These are phyloP conservation scores for Aspergillus sp. DNA, from an alignment of 2,329 filamentous ascomycete genomes.

Conservation along the genomic window DNA sequence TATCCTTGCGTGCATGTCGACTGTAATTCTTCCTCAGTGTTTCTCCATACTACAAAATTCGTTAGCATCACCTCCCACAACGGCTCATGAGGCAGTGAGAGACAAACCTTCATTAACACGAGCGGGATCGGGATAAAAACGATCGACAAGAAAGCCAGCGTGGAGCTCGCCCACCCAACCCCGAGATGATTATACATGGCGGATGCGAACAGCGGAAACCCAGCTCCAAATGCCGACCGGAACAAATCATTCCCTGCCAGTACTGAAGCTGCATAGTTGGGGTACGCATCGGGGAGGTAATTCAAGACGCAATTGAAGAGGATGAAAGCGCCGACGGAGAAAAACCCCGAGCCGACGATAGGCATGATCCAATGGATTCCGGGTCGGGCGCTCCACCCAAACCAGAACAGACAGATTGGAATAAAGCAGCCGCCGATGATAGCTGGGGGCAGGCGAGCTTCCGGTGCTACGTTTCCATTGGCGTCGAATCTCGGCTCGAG, in stretches of 20 bases:
- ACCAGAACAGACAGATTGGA: slow-evolving; percentile 65
- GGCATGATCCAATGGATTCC: slow-evolving; percentile 63
- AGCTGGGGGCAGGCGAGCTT: slow-evolving; percentile 59
- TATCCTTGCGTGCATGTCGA: too few relatives aligned
- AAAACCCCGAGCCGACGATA: slow-evolving; percentile 61
- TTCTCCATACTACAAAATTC: too few relatives aligned
- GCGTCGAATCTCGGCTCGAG: not conserved
- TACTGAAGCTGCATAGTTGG: slow-evolving; percentile 66
- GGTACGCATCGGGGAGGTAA: slow-evolving; percentile 71
- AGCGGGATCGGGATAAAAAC: too few relatives aligned
- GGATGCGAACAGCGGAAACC: slow-evolving; percentile 23
- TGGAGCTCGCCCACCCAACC: slow-evolving; percentile 1
- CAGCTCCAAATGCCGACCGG: slow-evolving; percentile 54
- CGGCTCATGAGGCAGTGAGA: too few relatives aligned
- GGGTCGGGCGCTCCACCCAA: slow-evolving; percentile 63
- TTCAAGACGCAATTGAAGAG: slow-evolving; percentile 72
- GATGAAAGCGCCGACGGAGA: slow-evolving; percentile 67
- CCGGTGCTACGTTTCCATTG: not conserved
- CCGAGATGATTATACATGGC: slow-evolving; percentile 30
- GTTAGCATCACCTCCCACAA: too few relatives aligned
- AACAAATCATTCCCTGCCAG: slow-evolving; percentile 71
- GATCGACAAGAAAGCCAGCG: not conserved
- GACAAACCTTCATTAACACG: too few relatives aligned
- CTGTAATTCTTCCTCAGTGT: too few relatives aligned
- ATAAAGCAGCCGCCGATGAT: slow-evolving; percentile 59